These are phyloP conservation scores for Mediolabrus comicus DNA, from an alignment of 108 stramenopile species.

Conservation along the genomic window DNA sequence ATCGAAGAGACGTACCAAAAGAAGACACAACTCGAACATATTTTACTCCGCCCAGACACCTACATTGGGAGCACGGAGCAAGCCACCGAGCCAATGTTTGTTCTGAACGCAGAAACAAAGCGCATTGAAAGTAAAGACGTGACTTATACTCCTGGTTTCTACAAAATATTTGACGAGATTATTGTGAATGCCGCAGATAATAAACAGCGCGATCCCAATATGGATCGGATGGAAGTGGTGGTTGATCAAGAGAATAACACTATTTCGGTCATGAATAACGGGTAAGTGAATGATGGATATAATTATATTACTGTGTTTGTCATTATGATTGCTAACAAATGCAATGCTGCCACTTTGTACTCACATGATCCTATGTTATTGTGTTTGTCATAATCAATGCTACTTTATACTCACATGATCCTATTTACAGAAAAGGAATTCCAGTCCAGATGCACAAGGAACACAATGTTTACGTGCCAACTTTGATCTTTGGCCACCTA, in stretches of 20 bases:
- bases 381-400: too few relatives aligned
- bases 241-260: conserved; percentile 65
- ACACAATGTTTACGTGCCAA: conserved; percentile 87
- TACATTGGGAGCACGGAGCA: conserved; percentile 93
- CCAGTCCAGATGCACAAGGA: conserved; percentile 83
- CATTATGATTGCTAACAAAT: too few relatives aligned
- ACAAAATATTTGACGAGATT: conserved; percentile 99
- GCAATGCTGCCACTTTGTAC: too few relatives aligned
- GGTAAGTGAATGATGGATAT: conserved; percentile 61
- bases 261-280: conserved; percentile 99
- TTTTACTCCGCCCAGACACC: conserved; percentile 93
- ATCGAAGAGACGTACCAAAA: conserved; percentile 91
- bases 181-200: conserved; percentile 99
- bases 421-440: conserved; percentile 71
- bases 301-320: too few relatives aligned
- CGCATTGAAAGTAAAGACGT: conserved; percentile 75
- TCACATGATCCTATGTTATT: too few relatives aligned
- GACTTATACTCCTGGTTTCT: conserved; percentile 95
- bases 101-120: conserved; percentile 62
- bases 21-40: conserved; percentile 96
- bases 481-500: conserved; percentile 95
- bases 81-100: conserved; percentile 89
- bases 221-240: conserved; percentile 91
- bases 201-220: conserved; percentile 97
- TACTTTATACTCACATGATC: too few relatives aligned